phyloP scores from a whole-genome alignment of 116 monocot genomes.

The Dioscorea cayenensis region DNA sequence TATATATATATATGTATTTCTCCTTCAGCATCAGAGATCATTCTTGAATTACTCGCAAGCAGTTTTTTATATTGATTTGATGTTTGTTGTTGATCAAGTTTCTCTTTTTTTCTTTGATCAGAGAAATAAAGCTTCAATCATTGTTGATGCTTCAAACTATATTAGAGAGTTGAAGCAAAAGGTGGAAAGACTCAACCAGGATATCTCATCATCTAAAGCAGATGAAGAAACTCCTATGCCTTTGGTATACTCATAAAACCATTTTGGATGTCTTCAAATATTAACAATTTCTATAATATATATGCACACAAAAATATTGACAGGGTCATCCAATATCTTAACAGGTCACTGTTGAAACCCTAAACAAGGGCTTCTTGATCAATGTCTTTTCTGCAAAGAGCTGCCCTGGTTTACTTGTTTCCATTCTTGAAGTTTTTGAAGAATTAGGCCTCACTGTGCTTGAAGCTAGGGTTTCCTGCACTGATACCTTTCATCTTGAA shows the following conservation, averaged over 20 bases:
- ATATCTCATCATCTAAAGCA: conserved; percentile 20
- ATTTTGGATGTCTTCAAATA: not conserved
- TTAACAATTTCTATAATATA: not conserved
- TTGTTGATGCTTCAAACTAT: conserved; percentile 46
- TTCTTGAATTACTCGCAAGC: not conserved
- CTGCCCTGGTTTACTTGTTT: conserved; percentile 63
- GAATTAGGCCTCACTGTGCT: conserved; percentile 72
- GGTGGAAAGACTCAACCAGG: conserved; percentile 39
- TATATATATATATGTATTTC: too few species aligned
- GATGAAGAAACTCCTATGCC: conserved; percentile 6
- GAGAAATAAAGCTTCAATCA: conserved; percentile 37
- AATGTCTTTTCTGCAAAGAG: conserved; percentile 63
- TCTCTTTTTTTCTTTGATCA: conserved; percentile 8
- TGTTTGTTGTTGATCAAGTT: too few species aligned
- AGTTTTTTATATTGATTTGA: too few species aligned
- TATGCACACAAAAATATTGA: too few species aligned
- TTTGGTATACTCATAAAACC: not conserved
- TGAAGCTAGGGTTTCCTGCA: conserved; percentile 87
- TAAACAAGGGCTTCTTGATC: conserved; percentile 67
- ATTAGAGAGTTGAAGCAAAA: conserved; percentile 49
- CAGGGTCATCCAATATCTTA: not conserved
- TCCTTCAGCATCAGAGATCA: not conserved
- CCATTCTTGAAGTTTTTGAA: conserved; percentile 69
- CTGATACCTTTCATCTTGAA: conserved; percentile 59
- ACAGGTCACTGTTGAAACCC: conserved; percentile 79